Evolutionary conservation across 768 basidiomycete genomes (phyloP).

Genomic region (Auricularia cornea): DNA sequence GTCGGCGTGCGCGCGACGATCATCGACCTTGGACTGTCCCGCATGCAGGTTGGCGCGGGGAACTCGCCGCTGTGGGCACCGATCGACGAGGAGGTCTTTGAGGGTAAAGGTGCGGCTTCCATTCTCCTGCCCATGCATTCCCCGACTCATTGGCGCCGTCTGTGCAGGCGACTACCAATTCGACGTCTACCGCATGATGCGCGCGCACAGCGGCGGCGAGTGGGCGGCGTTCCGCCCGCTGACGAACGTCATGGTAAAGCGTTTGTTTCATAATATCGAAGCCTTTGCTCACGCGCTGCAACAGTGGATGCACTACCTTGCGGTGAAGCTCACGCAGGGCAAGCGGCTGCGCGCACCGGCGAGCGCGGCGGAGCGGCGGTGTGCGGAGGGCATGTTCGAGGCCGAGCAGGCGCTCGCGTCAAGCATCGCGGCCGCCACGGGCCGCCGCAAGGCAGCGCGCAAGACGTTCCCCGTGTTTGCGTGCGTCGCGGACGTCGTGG

Average conservation of each 20-base stretch:
- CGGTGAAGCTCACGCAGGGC: slow-evolving; percentile 57
- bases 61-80: slow-evolving; percentile 60
- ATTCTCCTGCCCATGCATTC: not conserved
- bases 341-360: slow-evolving; percentile 59
- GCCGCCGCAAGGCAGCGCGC: slow-evolving; percentile 28
- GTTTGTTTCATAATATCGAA: slow-evolving; percentile 14
- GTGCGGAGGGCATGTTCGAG: slow-evolving; percentile 60
- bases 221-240: slow-evolving; percentile 78
- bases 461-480: not conserved
- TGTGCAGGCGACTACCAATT: slow-evolving; percentile 80
- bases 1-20: slow-evolving; percentile 69
- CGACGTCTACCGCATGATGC: slow-evolving; percentile 90
- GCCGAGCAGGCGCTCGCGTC: slow-evolving; percentile 50
- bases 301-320: slow-evolving; percentile 87
- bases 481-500: slow-evolving; percentile 4
- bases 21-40: slow-evolving; percentile 90
- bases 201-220: slow-evolving; percentile 40
- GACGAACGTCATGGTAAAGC: slow-evolving; percentile 80
- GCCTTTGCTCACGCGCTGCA: slow-evolving; percentile 3
- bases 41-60: slow-evolving; percentile 58
- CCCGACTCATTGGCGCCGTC: slow-evolving; percentile 2
- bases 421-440: slow-evolving; percentile 32
- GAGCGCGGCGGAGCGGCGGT: slow-evolving; percentile 50
- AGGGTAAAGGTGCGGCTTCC: slow-evolving; percentile 66
- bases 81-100: slow-evolving; percentile 84